phyloP scores from a whole-genome alignment of 192 early-diverging fungal genomes.

The Lunasporangiospora selenospora region DNA sequence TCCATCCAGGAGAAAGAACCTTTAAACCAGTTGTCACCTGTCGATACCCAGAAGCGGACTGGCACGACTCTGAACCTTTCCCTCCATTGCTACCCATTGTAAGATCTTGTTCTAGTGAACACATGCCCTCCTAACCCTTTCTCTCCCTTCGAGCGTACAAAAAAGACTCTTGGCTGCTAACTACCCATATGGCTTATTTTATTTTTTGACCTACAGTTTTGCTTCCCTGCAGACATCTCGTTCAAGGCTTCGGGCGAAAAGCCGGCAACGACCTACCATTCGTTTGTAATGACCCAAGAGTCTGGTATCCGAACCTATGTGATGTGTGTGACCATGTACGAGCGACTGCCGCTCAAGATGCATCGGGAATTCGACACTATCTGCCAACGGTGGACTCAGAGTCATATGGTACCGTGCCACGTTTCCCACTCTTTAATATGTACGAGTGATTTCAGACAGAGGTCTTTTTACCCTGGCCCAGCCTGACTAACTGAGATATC shows the following conservation, averaged over 20 bases:
- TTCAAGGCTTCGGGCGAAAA: conserved; percentile 24
- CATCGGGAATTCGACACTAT: conserved; percentile 18
- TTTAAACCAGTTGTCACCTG: conserved; percentile 33
- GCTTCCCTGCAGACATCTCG: conserved; percentile 47
- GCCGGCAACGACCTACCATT: conserved; percentile 47
- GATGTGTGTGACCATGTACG: conserved; percentile 48
- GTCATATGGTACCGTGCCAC: conserved; percentile 22
- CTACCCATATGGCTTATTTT: no score
- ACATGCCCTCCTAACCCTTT: not conserved
- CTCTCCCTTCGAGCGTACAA: not conserved
- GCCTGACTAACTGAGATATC: no score
- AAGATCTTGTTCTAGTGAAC: no score
- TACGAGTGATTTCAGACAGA: no score
- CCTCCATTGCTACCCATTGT: conserved; percentile 33
- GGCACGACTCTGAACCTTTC: conserved; percentile 34
- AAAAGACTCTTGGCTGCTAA: not conserved
- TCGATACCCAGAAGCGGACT: conserved; percentile 35
- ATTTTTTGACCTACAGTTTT: conserved; percentile 42
- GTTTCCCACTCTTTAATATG: no score
- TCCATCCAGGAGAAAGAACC: conserved; percentile 31
- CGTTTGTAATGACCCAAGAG: conserved; percentile 55
- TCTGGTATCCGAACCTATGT: conserved; percentile 48
- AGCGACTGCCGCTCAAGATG: conserved; percentile 24
- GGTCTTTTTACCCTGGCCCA: no score
- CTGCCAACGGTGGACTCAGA: conserved; percentile 34